Evolutionary conservation across 225 moss, liverwort and hornwort species (phyloP).

Genomic region (Antitrichia curtipendula): DNA sequence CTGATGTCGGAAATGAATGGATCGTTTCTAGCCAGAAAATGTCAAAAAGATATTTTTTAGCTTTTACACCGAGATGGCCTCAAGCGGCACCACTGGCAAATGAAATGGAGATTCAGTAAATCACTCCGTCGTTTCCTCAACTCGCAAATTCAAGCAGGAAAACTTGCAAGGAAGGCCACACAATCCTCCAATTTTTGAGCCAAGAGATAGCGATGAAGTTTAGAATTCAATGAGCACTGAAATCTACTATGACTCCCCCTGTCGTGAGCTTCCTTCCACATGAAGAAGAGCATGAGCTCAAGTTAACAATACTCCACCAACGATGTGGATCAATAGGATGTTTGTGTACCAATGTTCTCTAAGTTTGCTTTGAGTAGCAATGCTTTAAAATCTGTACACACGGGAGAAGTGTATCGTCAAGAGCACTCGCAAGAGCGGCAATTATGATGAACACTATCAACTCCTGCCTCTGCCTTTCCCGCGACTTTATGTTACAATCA

Average conservation of each 20-base stretch:
- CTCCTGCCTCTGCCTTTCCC: not conserved
- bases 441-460: not conserved
- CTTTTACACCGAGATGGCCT: not conserved
- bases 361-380: not conserved
- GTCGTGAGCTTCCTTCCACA: not conserved
- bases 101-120: not conserved
- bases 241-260: not conserved
- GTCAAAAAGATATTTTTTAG: not conserved
- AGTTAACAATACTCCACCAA: not conserved
- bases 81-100: not conserved
- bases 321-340: not conserved
- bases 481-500: slow-evolving; percentile 18
- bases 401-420: not conserved
- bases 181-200: not conserved
- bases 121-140: not conserved
- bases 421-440: not conserved
- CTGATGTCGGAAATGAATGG: not conserved
- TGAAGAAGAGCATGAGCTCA: not conserved
- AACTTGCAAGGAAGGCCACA: not conserved
- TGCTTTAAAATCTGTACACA: slow-evolving; percentile 13
- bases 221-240: not conserved
- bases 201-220: not conserved
- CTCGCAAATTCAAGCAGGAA: not conserved
- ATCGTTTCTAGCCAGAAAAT: not conserved
- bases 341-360: not conserved